Conservation (phyloP, 2,329 filamentous ascomycete genomes). For the Beauveria asiatica region DNA sequence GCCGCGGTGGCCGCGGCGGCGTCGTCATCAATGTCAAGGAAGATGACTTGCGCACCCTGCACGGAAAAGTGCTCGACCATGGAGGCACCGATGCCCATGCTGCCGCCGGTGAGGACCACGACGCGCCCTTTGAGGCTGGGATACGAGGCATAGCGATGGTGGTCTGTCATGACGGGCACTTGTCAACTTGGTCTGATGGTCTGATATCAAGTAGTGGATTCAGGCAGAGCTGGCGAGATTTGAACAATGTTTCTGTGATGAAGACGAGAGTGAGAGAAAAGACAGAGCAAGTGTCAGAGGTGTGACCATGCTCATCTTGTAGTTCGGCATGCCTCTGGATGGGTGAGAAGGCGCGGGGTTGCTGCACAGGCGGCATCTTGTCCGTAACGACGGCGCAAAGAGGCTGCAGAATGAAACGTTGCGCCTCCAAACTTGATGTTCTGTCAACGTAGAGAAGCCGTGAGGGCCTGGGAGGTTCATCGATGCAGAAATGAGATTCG, state of each 20-base stretch:
- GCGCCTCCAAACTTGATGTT: not conserved
- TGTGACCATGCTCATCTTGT: not conserved
- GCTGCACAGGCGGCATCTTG: not conserved
- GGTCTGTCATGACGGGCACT: not conserved
- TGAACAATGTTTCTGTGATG: not conserved
- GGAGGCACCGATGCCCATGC: conserved; percentile 32
- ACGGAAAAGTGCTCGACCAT: conserved; percentile 30
- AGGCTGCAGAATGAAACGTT: not conserved
- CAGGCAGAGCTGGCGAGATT: too few relatives aligned
- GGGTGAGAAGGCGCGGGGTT: not conserved
- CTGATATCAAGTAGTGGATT: too few relatives aligned
- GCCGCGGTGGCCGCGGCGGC: conserved; percentile 21
- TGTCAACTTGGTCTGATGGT: too few relatives aligned
- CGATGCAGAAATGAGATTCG: too few relatives aligned
- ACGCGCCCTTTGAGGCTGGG: conserved; percentile 26
- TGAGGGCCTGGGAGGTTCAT: not conserved
- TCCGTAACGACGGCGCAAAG: not conserved
- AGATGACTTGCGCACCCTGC: conserved; percentile 30
- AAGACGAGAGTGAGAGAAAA: not conserved
- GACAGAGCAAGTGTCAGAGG: not conserved
- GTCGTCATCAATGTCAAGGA: conserved; percentile 27
- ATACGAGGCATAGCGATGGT: conserved; percentile 20
- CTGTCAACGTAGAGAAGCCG: not conserved
- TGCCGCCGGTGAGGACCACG: conserved; percentile 32
- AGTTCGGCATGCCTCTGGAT: not conserved